These are phyloP conservation scores for Populus pruinosa DNA, from an alignment of 345 rosid species.

Conservation along the genomic window DNA sequence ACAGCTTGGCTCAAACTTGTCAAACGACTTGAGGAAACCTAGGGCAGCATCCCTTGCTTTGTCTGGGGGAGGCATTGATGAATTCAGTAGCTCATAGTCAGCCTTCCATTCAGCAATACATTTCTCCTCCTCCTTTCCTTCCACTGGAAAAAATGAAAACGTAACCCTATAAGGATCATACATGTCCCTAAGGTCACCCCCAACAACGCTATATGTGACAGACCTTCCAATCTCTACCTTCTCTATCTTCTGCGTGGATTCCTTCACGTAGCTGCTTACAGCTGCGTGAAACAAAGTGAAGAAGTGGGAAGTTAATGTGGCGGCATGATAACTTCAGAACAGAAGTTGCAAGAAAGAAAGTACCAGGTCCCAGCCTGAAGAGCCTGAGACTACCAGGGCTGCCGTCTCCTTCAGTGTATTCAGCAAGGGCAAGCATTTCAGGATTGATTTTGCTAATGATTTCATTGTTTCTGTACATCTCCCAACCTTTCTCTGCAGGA, in stretches of 20 bases:
- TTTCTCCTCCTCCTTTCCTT: slow-evolving; percentile 25
- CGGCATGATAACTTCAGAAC: neutral
- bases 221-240: slow-evolving; percentile 35
- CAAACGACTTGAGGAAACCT: slow-evolving; percentile 35
- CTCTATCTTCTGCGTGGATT: slow-evolving; percentile 39
- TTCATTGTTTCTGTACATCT: slow-evolving; percentile 40
- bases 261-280: slow-evolving; percentile 33
- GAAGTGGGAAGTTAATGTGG: no score
- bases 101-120: slow-evolving; percentile 41
- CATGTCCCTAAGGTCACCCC: slow-evolving; percentile 32
- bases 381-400: slow-evolving; percentile 41
- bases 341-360: neutral
- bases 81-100: slow-evolving; percentile 25
- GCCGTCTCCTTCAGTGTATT: slow-evolving; percentile 37
- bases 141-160: slow-evolving; percentile 28
- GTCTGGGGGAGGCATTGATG: slow-evolving; percentile 37
- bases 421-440: slow-evolving; percentile 33
- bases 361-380: slow-evolving; percentile 50
- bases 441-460: slow-evolving; percentile 42
- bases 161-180: slow-evolving; percentile 40
- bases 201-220: slow-evolving; percentile 31
- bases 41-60: slow-evolving; percentile 41
- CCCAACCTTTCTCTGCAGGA: slow-evolving; percentile 40
- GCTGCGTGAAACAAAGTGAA: slow-evolving; percentile 15
- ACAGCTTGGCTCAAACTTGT: slow-evolving; percentile 20